Base-by-base conservation (phyloP, 1,284 basidiomycete species). In the Paramarasmius palmivorus region DNA sequence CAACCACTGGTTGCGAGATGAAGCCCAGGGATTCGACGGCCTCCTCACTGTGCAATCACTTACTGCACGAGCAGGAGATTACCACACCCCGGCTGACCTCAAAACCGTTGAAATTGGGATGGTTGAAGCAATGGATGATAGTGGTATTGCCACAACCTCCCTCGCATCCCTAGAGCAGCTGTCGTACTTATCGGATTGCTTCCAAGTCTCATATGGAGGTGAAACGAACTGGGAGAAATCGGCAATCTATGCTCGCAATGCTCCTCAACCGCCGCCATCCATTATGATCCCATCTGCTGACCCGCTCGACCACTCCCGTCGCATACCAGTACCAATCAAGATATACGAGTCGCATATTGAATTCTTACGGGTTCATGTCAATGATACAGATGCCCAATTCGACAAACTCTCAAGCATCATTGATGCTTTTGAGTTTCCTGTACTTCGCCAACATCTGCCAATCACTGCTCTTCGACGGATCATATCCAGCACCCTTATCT, bases 111-210 rank as follows among this genome's bases (percentile, higher is more conserved):
- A 17, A 0, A 42, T 65, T 2, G 34, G 42, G 1, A 67, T 69
- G 63, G 59, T 59, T 2, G 64, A 67, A 40, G 67, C 65, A 0
- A 68, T 57, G 0, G 64, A 69, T 55, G 65, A 68, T 37, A 57
- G 57, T 0, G 59, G 50, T 34, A 51, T 67, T 2, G 59, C 58
- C 25, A 40, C 59, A 10, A 45, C 22, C 2, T 49, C 49, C 4
- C 36, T 58, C 1, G n/a, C 34, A 15, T 35, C 56, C 1, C 51
- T 64, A 1, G 26, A 25, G 2, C 10, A 23, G 2, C 53, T 49
- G 19, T 45, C 50, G 5, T 50, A 63, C 0, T 6, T 15, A 1
- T 61, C 62, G 59, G 66, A 68, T 41, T 51, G 53, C 7, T 68
- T 66, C 49, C 65, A 66, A 39, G 56, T 37, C 29, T 55, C 59